Percentiles rank a stretch among this genome's conserved stretches.
These are phyloP conservation scores for Chalciporus sphaerocephalus DNA, from an alignment of 768 basidiomycete species.

Conservation along the genomic window DNA sequence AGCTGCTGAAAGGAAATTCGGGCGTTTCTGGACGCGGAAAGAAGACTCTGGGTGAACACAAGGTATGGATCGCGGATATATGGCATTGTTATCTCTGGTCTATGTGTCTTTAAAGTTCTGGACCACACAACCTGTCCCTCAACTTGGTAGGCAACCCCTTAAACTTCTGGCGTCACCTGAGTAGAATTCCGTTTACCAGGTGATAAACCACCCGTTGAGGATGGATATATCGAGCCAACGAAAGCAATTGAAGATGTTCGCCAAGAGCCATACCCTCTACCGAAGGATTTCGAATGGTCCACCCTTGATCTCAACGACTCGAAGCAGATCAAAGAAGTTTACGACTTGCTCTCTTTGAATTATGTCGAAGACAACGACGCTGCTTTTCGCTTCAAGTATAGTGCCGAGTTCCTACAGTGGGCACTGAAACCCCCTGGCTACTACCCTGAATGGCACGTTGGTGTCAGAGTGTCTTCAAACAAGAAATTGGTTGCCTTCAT, in stretches of 20 bases:
- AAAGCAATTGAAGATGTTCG: constrained; percentile 74
- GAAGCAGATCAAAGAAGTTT: constrained; percentile 84
- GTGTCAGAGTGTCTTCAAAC: constrained; percentile 85
- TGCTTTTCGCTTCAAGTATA: constrained; percentile 95
- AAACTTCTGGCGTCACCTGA: too few relatives aligned
- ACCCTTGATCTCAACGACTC: constrained; percentile 74
- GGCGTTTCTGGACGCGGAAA: constrained; percentile 71
- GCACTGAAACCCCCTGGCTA: constrained; percentile 94
- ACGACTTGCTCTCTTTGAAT: constrained; percentile 85
- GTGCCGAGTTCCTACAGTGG: constrained; percentile 92
- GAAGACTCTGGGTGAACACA: constrained; percentile 84
- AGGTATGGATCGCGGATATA: constrained; percentile 45
- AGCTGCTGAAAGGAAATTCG: constrained; percentile 77
- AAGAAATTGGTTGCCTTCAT: constrained; percentile 97
- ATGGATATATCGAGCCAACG: constrained; percentile 87
- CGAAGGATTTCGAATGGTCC: constrained; percentile 91
- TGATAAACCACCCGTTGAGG: constrained; percentile 59
- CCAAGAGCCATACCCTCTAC: constrained; percentile 83
- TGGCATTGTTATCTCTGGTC: constrained; percentile 6
- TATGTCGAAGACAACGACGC: constrained; percentile 98
- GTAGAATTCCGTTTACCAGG: constrained; percentile 36
- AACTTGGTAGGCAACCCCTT: constrained; percentile 64
- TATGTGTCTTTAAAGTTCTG: constrained; percentile 64
- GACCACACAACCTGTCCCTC: constrained; percentile 97
- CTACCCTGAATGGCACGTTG: constrained; percentile 91